Base-by-base conservation (phyloP, 2,329 filamentous ascomycete genomes). In the Ophiostoma ulmi region DNA sequence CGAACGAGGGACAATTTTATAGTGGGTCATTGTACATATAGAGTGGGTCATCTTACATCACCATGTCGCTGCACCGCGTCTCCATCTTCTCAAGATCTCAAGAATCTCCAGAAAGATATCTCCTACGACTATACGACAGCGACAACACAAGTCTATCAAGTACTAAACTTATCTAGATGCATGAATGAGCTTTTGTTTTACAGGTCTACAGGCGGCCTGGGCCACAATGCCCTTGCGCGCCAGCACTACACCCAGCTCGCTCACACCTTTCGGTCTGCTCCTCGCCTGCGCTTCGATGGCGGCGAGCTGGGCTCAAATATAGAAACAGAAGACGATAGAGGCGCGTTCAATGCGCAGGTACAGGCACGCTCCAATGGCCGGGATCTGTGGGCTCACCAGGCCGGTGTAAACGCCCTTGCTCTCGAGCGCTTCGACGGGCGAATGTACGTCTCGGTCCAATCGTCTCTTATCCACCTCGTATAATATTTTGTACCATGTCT, bases 391-490 rank as follows among this genome's bases (percentile, higher is more conserved):
- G 91, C 93, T 1, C 93, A 97, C 79, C 85, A 87, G 70, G 87
- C 91, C 4, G 93, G 93, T 17, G 91, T 94, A 52, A 95, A 90
- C 76, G 88, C 90, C 55, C 77, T 97, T 58, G 88, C 91, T 0
- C 85, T 97, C 55, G 94, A 97, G 76, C 87, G 88, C 68, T 93
- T 95, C 76, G 91, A 95, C 73, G 92, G 91, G 3, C 84, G 88
- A 77, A 88, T 91, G 89, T 90, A 58, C 35, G 70, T 63, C 20
- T 22, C 5, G 3, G 4, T 1, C 22, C 22, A 6, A 5, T 31
- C 11, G 11, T 35, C 22, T 35, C 14, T 11, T 31, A 31, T 31
- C 31, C 31, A 31, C 31, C 31, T 31, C 31, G 31, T 31, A 31
- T 31, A 31, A 3, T 31, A 31, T 31, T 31, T 31, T 31, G 31